Evolutionary conservation across 140 eudicot genomes (phyloP).

Genomic region (Anethum foeniculum): DNA sequence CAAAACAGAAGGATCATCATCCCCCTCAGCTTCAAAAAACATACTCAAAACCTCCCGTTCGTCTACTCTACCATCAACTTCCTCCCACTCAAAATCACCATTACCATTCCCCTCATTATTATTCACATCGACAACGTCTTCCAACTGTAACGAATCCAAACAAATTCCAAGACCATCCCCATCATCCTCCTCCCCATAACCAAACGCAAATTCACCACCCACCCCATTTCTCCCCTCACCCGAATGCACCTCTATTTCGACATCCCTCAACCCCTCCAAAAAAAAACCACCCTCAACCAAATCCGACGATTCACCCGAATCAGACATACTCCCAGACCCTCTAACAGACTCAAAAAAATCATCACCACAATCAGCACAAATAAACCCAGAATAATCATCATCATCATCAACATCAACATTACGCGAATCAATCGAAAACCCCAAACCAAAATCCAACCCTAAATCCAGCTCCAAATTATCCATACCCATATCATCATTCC

Average conservation of each 20-base stretch:
- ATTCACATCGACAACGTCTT: conserved; percentile 21
- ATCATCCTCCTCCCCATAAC: background rate
- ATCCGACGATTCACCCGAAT: conserved; percentile 3
- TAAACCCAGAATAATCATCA: conserved; percentile 15
- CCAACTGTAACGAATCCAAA: conserved; percentile 50
- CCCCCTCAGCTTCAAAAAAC: conserved; percentile 32
- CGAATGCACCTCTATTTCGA: conserved; percentile 21
- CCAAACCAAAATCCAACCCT: conserved; percentile 16
- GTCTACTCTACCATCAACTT: conserved; percentile 41
- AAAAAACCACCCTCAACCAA: conserved; percentile 1
- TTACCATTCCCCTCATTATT: conserved; percentile 18
- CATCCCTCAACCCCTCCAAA: conserved; percentile 27
- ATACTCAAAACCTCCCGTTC: conserved; percentile 38
- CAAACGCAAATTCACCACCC: conserved; percentile 8
- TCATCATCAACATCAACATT: conserved; percentile 12
- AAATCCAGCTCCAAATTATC: conserved; percentile 17
- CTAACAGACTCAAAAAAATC: conserved; percentile 13
- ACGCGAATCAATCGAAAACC: conserved; percentile 9
- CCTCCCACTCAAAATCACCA: conserved; percentile 62
- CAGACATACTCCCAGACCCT: background rate
- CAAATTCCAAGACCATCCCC: conserved; percentile 17
- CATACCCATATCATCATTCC: conserved; percentile 11
- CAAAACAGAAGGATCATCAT: conserved; percentile 25
- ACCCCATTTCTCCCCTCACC: conserved; percentile 23
- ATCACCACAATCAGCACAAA: conserved; percentile 10